Conservation (phyloP, 2,329 filamentous ascomycete species). For the Myriosclerotinia duriaeana region DNA sequence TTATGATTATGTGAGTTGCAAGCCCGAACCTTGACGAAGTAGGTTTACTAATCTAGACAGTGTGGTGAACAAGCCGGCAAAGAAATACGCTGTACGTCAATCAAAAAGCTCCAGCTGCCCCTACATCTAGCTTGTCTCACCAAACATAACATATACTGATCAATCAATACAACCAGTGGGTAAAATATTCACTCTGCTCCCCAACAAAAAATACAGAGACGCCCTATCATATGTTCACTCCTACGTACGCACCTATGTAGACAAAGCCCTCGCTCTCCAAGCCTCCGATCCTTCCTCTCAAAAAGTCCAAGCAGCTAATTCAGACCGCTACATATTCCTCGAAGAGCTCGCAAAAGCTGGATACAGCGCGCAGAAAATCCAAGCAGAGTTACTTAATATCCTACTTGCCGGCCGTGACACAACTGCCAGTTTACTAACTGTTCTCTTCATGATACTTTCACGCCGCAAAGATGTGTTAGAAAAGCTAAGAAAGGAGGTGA, state of each 20-base stretch:
- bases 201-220: constrained; percentile 34
- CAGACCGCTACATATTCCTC: constrained; percentile 24
- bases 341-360: constrained; percentile 43
- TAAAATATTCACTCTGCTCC: constrained; percentile 32
- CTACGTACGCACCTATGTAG: constrained; percentile 31
- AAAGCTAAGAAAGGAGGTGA: constrained; percentile 44
- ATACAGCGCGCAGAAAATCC: constrained; percentile 27
- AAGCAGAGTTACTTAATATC: constrained; percentile 32
- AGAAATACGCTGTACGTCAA: constrained; percentile 28
- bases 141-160: not conserved
- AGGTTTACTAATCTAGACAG: constrained; percentile 1
- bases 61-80: constrained; percentile 35
- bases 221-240: constrained; percentile 33
- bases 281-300: constrained; percentile 48
- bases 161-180: constrained; percentile 28
- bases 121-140: not conserved
- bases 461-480: constrained; percentile 25
- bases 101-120: not conserved
- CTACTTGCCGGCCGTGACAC: constrained; percentile 30
- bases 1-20: constrained; percentile 39
- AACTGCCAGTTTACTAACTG: constrained; percentile 31
- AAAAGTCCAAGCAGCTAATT: constrained; percentile 28
- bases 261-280: constrained; percentile 31
- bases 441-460: constrained; percentile 36
- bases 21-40: not conserved